Evolutionary conservation across 176 grass and related monocot species (phyloP).

Genomic region (Aegilops speltoides): DNA sequence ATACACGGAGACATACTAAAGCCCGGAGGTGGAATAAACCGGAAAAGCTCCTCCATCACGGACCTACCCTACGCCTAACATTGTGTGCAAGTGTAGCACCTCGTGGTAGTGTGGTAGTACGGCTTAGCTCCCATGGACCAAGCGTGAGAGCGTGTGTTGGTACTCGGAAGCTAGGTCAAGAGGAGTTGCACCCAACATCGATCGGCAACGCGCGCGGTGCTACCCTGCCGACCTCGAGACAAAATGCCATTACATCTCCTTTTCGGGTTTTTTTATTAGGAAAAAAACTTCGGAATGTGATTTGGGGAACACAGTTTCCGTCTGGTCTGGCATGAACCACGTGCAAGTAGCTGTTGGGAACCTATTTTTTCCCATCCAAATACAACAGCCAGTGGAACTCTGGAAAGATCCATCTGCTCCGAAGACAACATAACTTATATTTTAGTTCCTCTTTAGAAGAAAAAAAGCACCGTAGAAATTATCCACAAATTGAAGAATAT

Average conservation of each 20-base stretch:
- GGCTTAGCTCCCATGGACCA: constrained; percentile 14
- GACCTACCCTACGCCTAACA: constrained; percentile 20
- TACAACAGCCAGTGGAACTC: too few species aligned
- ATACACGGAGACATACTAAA: background rate
- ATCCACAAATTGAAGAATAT: background rate
- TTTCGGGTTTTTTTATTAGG: background rate
- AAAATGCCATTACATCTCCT: background rate
- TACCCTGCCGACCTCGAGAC: background rate
- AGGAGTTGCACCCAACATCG: constrained; percentile 40
- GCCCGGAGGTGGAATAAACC: background rate
- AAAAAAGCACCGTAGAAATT: background rate
- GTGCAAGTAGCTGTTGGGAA: background rate
- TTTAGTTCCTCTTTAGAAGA: background rate
- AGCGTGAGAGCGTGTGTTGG: background rate
- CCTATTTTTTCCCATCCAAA: background rate
- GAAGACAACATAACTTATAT: background rate
- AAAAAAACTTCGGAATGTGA: background rate
- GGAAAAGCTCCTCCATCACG: background rate
- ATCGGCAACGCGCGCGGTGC: background rate
- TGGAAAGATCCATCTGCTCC: background rate
- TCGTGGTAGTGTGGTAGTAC: background rate
- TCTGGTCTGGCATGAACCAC: background rate
- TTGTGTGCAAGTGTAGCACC: background rate
- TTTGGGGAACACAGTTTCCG: background rate
- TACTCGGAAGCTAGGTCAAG: constrained; percentile 5